Evolutionary conservation across 148 eudicot genomes (phyloP).

Genomic region (Arctostaphylos glauca): DNA sequence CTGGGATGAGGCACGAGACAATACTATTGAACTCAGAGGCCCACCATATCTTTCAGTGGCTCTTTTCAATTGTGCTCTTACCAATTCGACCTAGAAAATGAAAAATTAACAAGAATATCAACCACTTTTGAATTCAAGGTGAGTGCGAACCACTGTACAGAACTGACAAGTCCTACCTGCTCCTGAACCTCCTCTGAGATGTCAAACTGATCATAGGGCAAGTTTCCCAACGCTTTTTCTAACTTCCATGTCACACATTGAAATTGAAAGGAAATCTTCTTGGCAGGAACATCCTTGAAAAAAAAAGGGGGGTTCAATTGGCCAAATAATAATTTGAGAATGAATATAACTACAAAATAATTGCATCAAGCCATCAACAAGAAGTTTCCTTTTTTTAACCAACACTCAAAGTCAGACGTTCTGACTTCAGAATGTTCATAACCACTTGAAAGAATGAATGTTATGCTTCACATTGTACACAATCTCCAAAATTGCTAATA

Average conservation of each 20-base stretch:
- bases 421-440: not conserved
- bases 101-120: not conserved
- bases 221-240: constrained; percentile 68
- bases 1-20: constrained; percentile 68
- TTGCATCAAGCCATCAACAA: constrained; percentile 3
- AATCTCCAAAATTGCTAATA: not conserved
- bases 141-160: not conserved
- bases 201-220: constrained; percentile 66
- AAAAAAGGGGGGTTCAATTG: constrained; percentile 24
- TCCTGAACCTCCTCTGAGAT: constrained; percentile 95
- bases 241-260: constrained; percentile 91
- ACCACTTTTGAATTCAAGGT: constrained; percentile 1
- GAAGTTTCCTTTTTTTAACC: not conserved
- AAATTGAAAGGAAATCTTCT: constrained; percentile 76
- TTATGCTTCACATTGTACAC: not conserved
- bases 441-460: not conserved
- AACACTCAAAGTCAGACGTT: not conserved
- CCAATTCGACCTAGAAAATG: constrained; percentile 71
- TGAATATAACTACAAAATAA: not conserved
- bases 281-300: constrained; percentile 67
- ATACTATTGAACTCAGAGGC: constrained; percentile 40
- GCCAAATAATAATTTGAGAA: not conserved
- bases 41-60: constrained; percentile 81
- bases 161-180: constrained; percentile 53
- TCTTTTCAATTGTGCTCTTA: constrained; percentile 72